Percentiles rank a stretch among this genome's conserved stretches.
Conservation (phyloP, 768 basidiomycete genomes). For the Boletellus sp. region DNA sequence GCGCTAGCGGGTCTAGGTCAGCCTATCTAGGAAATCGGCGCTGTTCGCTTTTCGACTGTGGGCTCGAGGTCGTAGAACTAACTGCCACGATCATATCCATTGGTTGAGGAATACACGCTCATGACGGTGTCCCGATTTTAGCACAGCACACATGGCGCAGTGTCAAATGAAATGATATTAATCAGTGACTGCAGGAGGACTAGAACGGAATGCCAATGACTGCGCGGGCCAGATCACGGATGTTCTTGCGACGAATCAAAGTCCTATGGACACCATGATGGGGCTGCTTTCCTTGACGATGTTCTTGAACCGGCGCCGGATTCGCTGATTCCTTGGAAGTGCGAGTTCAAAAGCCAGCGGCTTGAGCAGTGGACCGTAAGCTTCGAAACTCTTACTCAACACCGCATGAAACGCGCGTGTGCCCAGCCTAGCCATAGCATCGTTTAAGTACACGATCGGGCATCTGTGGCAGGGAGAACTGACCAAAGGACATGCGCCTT, state of each 20-base stretch:
- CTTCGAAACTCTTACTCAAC: conserved; percentile 49
- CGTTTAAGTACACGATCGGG: conserved; percentile 2
- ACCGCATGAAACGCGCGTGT: conserved; percentile 73
- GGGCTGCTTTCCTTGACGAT: conserved; percentile 37
- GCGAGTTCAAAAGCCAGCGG: conserved; percentile 50
- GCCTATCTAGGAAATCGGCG: too few relatives aligned
- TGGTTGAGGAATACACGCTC: too few relatives aligned
- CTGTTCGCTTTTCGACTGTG: too few relatives aligned
- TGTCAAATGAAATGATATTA: conserved; percentile 1
- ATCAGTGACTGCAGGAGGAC: neutral
- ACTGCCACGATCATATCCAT: too few relatives aligned
- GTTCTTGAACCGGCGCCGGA: conserved; percentile 41
- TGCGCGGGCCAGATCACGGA: neutral
- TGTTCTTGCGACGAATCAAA: conserved; percentile 3
- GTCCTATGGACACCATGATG: conserved; percentile 21
- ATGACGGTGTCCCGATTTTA: neutral
- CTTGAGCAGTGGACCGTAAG: conserved; percentile 46
- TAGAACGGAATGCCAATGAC: neutral
- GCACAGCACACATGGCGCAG: neutral
- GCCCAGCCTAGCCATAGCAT: conserved; percentile 58
- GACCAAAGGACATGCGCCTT: conserved; percentile 62
- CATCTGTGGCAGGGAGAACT: conserved; percentile 14
- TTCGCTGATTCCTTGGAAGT: conserved; percentile 41
- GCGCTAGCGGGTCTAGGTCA: too few relatives aligned
- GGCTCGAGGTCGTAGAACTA: too few relatives aligned